A percentile compares a stretch with the other conserved stretches of the same genome.
Evolutionary conservation across 1,284 basidiomycete genomes (phyloP).

Genomic region (Ganoderma multipileum): DNA sequence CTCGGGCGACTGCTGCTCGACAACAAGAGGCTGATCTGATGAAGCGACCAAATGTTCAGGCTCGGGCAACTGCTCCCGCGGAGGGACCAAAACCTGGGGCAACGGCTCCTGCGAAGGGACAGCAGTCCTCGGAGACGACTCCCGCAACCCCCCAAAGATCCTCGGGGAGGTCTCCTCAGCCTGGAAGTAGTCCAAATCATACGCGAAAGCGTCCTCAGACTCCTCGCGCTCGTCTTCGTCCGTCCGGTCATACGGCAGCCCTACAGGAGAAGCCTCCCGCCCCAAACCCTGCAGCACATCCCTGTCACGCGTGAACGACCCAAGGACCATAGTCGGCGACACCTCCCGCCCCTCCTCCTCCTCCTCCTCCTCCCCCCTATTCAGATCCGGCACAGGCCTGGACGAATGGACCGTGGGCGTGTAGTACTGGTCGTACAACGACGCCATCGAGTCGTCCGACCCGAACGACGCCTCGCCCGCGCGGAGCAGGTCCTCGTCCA

Average conservation of each 20-base stretch:
- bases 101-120: not conserved
- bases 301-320: not conserved
- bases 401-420: slow-evolving; percentile 24
- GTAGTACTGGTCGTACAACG: slow-evolving; percentile 32
- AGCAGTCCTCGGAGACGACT: slow-evolving; percentile 8
- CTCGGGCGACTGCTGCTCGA: not conserved
- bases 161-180: slow-evolving; percentile 1
- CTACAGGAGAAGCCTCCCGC: not conserved
- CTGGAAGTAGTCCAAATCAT: not conserved
- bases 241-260: not conserved
- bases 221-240: not conserved
- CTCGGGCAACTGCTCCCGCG: not conserved
- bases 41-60: not conserved
- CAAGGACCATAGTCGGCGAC: not conserved
- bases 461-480: slow-evolving; percentile 25
- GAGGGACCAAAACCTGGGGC: not conserved
- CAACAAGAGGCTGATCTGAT: not conserved
- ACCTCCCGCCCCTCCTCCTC: not conserved
- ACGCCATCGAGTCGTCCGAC: slow-evolving; percentile 31
- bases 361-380: not conserved
- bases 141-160: not conserved
- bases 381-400: not conserved
- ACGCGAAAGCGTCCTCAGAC: not conserved
- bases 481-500: slow-evolving; percentile 13
- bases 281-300: not conserved